phyloP scores from a whole-genome alignment of 495 filamentous ascomycete species.

The Penicillium mononematosum region DNA sequence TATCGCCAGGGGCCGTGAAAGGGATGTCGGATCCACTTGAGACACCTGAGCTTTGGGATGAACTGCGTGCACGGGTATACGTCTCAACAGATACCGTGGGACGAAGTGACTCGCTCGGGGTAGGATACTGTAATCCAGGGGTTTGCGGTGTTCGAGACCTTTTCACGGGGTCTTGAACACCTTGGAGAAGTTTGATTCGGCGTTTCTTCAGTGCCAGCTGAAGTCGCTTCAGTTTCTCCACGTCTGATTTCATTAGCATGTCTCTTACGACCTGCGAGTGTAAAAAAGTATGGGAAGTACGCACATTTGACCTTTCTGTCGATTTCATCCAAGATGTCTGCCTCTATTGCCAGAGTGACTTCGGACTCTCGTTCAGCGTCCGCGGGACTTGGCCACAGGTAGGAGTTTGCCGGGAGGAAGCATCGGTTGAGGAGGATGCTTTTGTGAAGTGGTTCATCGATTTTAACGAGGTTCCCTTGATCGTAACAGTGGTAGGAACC shows the following conservation, averaged over 20 bases:
- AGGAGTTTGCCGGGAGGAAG: neutral
- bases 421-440: constrained; percentile 1
- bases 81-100: neutral
- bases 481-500: neutral
- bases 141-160: neutral
- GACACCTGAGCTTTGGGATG: neutral
- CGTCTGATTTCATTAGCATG: constrained; percentile 2
- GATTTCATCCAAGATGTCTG: constrained; percentile 1
- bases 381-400: neutral
- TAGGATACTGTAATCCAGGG: neutral
- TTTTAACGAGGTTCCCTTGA: neutral
- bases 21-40: constrained; percentile 8
- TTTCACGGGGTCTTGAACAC: neutral
- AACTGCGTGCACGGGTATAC: neutral
- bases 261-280: neutral
- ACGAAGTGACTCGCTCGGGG: neutral
- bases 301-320: neutral
- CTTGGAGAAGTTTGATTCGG: neutral
- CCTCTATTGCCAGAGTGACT: constrained; percentile 5
- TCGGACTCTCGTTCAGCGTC: neutral
- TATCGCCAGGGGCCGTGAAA: neutral
- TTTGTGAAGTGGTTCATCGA: constrained; percentile 2
- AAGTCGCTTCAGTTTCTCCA: constrained; percentile 10
- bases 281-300: neutral
- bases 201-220: constrained; percentile 8